Evolutionary conservation across 129 eudicot genomes (phyloP).

Genomic region (Chrysanthemum makinoi): DNA sequence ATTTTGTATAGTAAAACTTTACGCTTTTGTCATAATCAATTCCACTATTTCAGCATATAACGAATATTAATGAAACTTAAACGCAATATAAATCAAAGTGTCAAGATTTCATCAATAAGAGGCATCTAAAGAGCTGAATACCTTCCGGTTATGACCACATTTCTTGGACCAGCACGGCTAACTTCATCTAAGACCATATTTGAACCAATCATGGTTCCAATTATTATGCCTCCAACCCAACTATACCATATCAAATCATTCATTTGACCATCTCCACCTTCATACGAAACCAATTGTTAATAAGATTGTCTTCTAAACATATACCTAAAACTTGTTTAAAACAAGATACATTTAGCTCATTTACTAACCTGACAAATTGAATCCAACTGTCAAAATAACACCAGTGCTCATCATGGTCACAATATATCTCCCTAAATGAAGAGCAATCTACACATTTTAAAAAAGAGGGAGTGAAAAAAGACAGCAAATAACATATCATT

Average conservation of each 20-base stretch:
- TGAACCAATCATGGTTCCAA: slow-evolving; percentile 96
- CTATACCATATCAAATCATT: slow-evolving; percentile 93
- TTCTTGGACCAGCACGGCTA: slow-evolving; percentile 92
- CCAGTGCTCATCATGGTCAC: slow-evolving; percentile 98
- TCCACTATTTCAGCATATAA: neutral
- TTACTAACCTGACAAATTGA: slow-evolving; percentile 72
- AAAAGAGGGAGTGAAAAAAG: neutral
- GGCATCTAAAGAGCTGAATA: slow-evolving; percentile 21
- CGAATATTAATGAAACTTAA: too few relatives aligned
- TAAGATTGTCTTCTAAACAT: neutral
- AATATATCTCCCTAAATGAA: slow-evolving; percentile 84
- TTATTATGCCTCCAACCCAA: slow-evolving; percentile 96
- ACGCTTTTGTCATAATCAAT: neutral
- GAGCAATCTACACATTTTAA: slow-evolving; percentile 53
- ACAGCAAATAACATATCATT: neutral
- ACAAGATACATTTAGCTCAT: neutral
- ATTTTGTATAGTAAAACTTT: neutral
- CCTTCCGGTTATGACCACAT: slow-evolving; percentile 98
- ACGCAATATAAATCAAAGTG: neutral
- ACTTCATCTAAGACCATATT: slow-evolving; percentile 96
- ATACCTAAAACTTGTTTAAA: slow-evolving; percentile 12
- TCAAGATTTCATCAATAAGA: neutral
- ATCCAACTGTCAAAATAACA: slow-evolving; percentile 67
- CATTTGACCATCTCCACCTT: slow-evolving; percentile 93
- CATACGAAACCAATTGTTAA: neutral